Percentiles rank a stretch among this genome's conserved stretches.
These are phyloP conservation scores for Phoma sp. DNA, from an alignment of 2,329 filamentous ascomycete genomes.

Conservation along the genomic window DNA sequence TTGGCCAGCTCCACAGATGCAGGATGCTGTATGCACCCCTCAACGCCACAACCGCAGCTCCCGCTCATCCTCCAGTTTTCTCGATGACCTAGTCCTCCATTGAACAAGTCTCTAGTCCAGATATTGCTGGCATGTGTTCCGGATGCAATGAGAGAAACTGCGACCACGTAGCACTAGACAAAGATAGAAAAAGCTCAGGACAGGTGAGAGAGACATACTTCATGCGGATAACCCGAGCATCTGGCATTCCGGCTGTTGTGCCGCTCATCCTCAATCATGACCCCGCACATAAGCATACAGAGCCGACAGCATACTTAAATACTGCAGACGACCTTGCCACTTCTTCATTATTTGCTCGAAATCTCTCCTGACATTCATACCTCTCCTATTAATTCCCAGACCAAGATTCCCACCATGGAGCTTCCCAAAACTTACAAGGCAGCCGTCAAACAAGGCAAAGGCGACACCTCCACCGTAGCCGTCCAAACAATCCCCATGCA, in stretches of 20 bases:
- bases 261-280: neutral
- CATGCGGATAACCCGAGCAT: no score
- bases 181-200: no score
- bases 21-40: neutral
- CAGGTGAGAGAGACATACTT: no score
- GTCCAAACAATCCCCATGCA: slow-evolving; percentile 43
- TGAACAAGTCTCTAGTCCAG: neutral
- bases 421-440: slow-evolving; percentile 47
- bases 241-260: no score
- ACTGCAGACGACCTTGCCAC: neutral
- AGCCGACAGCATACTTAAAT: neutral
- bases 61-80: neutral
- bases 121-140: no score
- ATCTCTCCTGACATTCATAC: no score
- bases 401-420: slow-evolving; percentile 39
- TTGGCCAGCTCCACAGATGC: neutral
- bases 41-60: slow-evolving; percentile 3
- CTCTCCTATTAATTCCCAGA: no score
- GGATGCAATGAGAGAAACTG: no score
- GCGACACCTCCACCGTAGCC: slow-evolving; percentile 26
- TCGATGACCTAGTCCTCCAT: no score
- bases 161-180: neutral
- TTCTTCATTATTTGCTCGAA: no score
- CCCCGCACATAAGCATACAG: slow-evolving; percentile 1
- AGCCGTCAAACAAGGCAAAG: slow-evolving; percentile 44